phyloP scores from a whole-genome alignment of 306 rosid species.

The Dryas alaskensis region DNA sequence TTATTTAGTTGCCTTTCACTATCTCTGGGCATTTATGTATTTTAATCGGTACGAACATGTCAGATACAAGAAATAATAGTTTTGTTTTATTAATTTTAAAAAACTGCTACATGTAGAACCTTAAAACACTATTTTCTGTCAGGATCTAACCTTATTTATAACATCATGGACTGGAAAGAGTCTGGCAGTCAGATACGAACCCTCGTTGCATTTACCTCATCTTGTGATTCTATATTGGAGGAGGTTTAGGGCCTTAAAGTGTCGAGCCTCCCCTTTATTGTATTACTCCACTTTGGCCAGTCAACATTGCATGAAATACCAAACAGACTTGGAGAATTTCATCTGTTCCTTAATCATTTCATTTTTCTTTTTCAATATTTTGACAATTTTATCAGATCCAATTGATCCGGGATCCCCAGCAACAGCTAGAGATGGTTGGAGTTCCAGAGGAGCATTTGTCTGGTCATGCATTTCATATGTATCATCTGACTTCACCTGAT shows the following conservation, averaged over 20 bases:
- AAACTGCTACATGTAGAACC: background rate
- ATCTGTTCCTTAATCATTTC: background rate
- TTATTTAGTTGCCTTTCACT: background rate
- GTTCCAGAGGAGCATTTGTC: conserved; percentile 84
- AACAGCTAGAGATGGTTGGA: conserved; percentile 80
- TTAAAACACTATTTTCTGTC: background rate
- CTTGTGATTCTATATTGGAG: background rate
- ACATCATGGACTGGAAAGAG: background rate
- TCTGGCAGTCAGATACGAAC: too few relatives aligned
- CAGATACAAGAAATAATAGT: too few relatives aligned
- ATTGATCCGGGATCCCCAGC: conserved; percentile 76
- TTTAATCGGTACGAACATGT: background rate
- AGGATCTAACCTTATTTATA: background rate
- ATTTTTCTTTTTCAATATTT: conserved; percentile 2
- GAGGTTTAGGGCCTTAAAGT: too few relatives aligned
- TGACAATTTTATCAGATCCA: conserved; percentile 48
- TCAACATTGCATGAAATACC: background rate
- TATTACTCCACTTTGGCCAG: too few relatives aligned
- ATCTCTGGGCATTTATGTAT: background rate
- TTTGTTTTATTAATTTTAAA: background rate
- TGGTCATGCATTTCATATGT: conserved; percentile 91
- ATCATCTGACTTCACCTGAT: conserved; percentile 82
- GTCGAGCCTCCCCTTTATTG: too few relatives aligned
- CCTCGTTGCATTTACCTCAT: background rate
- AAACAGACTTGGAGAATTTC: background rate